These are phyloP conservation scores for Colletotrichum sp. DNA, from an alignment of 2,329 filamentous ascomycete species.

Conservation along the genomic window DNA sequence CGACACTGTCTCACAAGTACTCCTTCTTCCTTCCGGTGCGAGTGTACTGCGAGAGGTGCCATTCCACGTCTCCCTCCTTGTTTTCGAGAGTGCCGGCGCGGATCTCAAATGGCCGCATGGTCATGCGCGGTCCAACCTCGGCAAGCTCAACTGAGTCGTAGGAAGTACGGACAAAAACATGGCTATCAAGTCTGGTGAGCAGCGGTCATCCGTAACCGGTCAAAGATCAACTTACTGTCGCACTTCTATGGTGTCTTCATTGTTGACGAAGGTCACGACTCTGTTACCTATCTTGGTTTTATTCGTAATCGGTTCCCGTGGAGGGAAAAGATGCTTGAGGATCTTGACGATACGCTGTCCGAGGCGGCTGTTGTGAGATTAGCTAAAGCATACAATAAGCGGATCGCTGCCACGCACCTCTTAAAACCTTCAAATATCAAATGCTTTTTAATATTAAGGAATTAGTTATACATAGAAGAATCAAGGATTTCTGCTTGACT, in stretches of 20 bases:
- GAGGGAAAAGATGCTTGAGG: constrained; percentile 92
- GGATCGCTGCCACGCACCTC: background rate
- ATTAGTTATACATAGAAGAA: too few relatives aligned
- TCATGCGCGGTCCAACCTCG: constrained; percentile 81
- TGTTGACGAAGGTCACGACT: constrained; percentile 76
- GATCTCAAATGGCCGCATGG: constrained; percentile 89
- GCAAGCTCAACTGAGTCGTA: constrained; percentile 85
- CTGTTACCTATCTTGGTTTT: constrained; percentile 82
- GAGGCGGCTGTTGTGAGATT: constrained; percentile 60
- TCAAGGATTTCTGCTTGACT: too few relatives aligned
- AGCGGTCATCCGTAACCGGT: background rate
- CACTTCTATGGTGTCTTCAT: constrained; percentile 89
- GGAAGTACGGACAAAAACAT: constrained; percentile 90
- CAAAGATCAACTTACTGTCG: constrained; percentile 46
- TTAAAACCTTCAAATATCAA: constrained; percentile 94
- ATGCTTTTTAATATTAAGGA: constrained; percentile 47
- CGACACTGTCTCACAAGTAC: constrained; percentile 68
- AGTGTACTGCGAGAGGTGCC: constrained; percentile 95
- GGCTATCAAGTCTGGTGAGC: constrained; percentile 21
- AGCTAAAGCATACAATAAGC: background rate
- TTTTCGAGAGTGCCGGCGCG: constrained; percentile 89
- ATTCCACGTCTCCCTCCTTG: constrained; percentile 94
- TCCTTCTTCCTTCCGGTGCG: constrained; percentile 95
- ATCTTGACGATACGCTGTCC: constrained; percentile 87
- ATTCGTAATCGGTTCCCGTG: constrained; percentile 75